Evolutionary conservation across 192 early-diverging fungal genomes (phyloP).

Genomic region (Spizellomyces punctatus): DNA sequence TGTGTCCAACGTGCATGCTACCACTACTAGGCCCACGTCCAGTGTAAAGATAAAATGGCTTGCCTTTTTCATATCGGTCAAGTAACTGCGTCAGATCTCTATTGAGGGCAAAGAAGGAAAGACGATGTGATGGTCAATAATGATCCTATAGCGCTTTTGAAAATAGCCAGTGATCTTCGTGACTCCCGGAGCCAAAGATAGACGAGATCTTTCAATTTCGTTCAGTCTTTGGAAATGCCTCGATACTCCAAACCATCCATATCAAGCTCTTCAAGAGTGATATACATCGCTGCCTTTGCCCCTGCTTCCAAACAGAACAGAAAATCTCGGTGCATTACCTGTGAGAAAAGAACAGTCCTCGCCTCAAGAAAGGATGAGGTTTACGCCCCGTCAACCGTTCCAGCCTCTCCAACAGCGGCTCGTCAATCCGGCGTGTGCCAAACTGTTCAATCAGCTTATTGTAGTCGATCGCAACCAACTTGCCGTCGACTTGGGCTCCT

Average conservation of each 20-base stretch:
- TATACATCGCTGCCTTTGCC: too few species aligned
- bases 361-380: constrained; percentile 81
- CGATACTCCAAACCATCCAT: too few species aligned
- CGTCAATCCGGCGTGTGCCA: constrained; percentile 81
- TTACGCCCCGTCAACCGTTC: constrained; percentile 80
- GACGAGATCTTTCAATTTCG: too few species aligned
- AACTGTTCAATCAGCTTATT: constrained; percentile 85
- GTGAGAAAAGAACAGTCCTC: constrained; percentile 95
- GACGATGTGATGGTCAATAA: too few species aligned
- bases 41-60: constrained; percentile 98
- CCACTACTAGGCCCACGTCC: constrained; percentile 91
- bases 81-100: constrained; percentile 82
- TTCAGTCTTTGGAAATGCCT: too few species aligned
- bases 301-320: background rate
- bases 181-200: too few species aligned
- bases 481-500: constrained; percentile 88
- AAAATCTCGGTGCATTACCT: constrained; percentile 45
- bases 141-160: too few species aligned
- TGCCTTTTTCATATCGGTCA: constrained; percentile 90
- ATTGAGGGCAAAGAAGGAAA: background rate
- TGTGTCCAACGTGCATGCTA: constrained; percentile 95
- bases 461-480: constrained; percentile 88
- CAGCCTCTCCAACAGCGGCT: constrained; percentile 75
- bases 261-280: too few species aligned
- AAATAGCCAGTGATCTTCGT: too few species aligned